Conservation (phyloP, 176 grass and related monocot genomes). For the Microstegium vimineum region DNA sequence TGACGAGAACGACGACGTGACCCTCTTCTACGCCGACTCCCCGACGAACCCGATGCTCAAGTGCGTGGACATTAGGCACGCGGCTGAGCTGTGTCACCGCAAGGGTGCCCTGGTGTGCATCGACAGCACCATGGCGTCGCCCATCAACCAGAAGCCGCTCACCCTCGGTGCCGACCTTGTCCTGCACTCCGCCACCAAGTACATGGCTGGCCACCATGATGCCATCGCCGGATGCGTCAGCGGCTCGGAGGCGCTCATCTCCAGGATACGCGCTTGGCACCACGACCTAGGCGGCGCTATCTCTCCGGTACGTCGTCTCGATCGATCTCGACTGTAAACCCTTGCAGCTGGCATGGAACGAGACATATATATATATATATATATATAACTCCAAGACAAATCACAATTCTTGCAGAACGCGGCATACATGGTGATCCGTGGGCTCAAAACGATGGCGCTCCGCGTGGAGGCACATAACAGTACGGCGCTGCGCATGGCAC, state of each 20-base stretch:
- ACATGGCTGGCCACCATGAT: slow-evolving; percentile 62
- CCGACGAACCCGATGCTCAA: slow-evolving; percentile 58
- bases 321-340: too few relatives aligned
- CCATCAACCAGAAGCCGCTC: slow-evolving; percentile 65
- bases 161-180: slow-evolving; percentile 51
- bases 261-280: slow-evolving; percentile 56
- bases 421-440: too few relatives aligned
- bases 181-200: slow-evolving; percentile 68
- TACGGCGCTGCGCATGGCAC: slow-evolving; percentile 47
- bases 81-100: slow-evolving; percentile 36
- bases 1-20: slow-evolving; percentile 48
- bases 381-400: too few relatives aligned
- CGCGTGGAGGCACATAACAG: slow-evolving; percentile 35
- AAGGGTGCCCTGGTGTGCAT: slow-evolving; percentile 56
- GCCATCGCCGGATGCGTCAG: slow-evolving; percentile 79
- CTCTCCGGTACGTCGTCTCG: not conserved
- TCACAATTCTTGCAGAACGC: too few relatives aligned
- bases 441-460: too few relatives aligned
- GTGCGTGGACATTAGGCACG: slow-evolving; percentile 35
- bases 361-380: too few relatives aligned
- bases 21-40: slow-evolving; percentile 52
- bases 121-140: slow-evolving; percentile 66
- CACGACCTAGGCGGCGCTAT: slow-evolving; percentile 75
- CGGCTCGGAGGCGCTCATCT: slow-evolving; percentile 48
- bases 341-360: too few relatives aligned